These are phyloP conservation scores for Globisporangium paroecandrum DNA, from an alignment of 352 stramenopile species.

Conservation along the genomic window DNA sequence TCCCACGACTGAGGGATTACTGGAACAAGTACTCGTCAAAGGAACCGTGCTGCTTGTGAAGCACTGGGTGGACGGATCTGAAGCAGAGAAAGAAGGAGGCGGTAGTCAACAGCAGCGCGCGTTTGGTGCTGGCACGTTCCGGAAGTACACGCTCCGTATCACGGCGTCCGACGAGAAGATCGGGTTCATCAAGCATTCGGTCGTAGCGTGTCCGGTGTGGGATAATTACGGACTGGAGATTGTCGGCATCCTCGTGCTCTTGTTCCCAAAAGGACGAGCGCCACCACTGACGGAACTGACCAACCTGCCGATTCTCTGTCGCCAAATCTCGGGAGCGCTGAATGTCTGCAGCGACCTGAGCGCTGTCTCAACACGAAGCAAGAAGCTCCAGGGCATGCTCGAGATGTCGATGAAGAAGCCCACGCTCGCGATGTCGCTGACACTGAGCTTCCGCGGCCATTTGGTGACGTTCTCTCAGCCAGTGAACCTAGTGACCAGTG, in stretches of 20 bases:
- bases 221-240: slow-evolving; percentile 57
- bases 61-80: slow-evolving; percentile 35
- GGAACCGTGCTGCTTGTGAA: slow-evolving; percentile 47
- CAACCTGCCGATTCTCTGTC: slow-evolving; percentile 56
- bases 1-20: slow-evolving; percentile 47
- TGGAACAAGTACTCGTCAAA: slow-evolving; percentile 53
- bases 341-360: slow-evolving; percentile 65
- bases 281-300: slow-evolving; percentile 38
- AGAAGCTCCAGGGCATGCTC: slow-evolving; percentile 47
- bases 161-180: slow-evolving; percentile 38
- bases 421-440: slow-evolving; percentile 35
- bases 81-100: slow-evolving; percentile 8
- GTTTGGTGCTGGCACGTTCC: slow-evolving; percentile 4
- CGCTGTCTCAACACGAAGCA: slow-evolving; percentile 34
- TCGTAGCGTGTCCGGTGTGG: slow-evolving; percentile 72
- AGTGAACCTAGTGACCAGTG: slow-evolving; percentile 40
- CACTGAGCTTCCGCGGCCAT: slow-evolving; percentile 44
- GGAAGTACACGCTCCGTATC: slow-evolving; percentile 35
- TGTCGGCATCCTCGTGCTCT: slow-evolving; percentile 60
- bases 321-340: slow-evolving; percentile 67
- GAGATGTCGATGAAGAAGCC: slow-evolving; percentile 37
- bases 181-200: slow-evolving; percentile 55
- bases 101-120: not conserved
- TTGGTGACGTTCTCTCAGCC: slow-evolving; percentile 55
- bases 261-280: slow-evolving; percentile 35